Conservation (phyloP, 148 eudicot species). For the Pouteria glomerata region DNA sequence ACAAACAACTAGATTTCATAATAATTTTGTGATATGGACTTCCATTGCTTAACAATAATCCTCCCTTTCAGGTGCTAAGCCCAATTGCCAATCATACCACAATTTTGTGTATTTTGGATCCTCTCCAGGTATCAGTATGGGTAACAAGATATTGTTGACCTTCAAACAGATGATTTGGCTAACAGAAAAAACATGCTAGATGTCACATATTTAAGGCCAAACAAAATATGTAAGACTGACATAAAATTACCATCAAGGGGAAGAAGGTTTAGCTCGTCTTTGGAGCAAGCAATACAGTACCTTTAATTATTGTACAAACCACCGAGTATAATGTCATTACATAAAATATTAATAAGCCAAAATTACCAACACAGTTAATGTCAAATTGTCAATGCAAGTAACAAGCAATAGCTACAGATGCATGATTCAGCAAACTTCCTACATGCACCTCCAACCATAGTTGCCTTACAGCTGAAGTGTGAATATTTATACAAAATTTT, state of each 20-base stretch:
- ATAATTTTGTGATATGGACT: neutral
- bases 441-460: no score
- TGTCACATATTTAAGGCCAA: neutral
- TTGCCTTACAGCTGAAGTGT: no score
- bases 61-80: neutral
- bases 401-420: no score
- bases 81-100: neutral
- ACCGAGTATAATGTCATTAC: neutral
- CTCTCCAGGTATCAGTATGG: neutral
- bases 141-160: neutral
- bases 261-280: neutral
- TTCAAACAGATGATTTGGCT: neutral
- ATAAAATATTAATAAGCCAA: neutral
- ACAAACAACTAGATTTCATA: neutral
- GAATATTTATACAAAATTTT: no score
- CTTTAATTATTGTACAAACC: no score
- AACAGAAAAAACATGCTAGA: neutral
- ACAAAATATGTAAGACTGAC: neutral
- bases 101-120: neutral
- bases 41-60: neutral
- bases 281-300: no score
- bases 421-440: no score
- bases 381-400: no score
- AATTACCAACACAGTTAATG: neutral
- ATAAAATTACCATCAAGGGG: neutral